Conservation (phyloP, 805 yeast genomes). For the Yarrowia sp. region DNA sequence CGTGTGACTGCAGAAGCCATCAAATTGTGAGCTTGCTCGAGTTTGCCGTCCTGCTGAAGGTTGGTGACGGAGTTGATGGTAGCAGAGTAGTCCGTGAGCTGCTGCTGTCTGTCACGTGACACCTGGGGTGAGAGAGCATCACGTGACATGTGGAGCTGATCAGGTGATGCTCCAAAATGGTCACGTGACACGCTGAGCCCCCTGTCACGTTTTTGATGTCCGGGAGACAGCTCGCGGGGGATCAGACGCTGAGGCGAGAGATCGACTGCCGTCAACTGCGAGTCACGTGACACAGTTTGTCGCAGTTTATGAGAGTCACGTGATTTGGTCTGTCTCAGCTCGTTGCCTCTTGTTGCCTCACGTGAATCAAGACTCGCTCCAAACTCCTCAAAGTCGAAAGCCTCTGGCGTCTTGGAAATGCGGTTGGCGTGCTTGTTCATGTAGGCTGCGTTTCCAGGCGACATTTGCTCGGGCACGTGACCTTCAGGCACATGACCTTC, state of each 20-base stretch:
- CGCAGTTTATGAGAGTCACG: not conserved
- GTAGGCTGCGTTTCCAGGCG: slow-evolving; percentile 8
- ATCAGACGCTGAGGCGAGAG: not conserved
- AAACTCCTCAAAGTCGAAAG: slow-evolving; percentile 11
- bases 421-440: slow-evolving; percentile 5
- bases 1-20: not conserved
- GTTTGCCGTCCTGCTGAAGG: slow-evolving; percentile 3
- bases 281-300: not conserved
- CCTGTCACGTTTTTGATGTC: not conserved
- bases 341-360: not conserved
- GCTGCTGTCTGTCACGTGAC: too few species aligned
- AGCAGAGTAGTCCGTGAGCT: not conserved
- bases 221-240: not conserved
- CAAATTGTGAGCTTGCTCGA: slow-evolving; percentile 8
- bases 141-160: too few species aligned
- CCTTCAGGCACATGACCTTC: too few species aligned
- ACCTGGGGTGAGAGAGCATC: too few species aligned
- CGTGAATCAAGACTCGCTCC: not conserved
- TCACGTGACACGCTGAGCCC: not conserved
- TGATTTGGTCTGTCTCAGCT: not conserved
- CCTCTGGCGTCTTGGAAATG: not conserved
- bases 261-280: slow-evolving; percentile 2
- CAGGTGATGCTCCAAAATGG: too few species aligned
- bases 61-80: not conserved
- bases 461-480: not conserved